These are phyloP conservation scores for Magnaporthiopsis rhizophila DNA, from an alignment of 2,329 filamentous ascomycete species.

Conservation along the genomic window DNA sequence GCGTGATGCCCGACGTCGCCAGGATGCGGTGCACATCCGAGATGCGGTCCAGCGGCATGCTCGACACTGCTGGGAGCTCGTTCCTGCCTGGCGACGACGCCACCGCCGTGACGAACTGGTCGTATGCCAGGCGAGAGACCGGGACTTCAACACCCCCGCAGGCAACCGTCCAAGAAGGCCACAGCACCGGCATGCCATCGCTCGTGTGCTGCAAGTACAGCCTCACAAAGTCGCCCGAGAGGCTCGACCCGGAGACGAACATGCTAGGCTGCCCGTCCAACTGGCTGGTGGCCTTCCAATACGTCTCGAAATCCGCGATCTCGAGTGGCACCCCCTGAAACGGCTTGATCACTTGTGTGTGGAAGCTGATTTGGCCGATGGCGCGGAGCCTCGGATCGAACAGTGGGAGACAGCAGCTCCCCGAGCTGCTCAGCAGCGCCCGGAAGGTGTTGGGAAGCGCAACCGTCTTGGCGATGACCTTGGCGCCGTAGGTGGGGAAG, in stretches of 20 bases:
- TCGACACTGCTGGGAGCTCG: neutral
- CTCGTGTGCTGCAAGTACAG: conserved; percentile 87
- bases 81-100: conserved; percentile 20
- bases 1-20: conserved; percentile 67
- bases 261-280: conserved; percentile 78
- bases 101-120: conserved; percentile 51
- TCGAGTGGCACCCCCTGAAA: conserved; percentile 88
- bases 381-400: conserved; percentile 87
- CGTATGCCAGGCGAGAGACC: conserved; percentile 67
- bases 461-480: conserved; percentile 93
- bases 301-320: conserved; percentile 96
- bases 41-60: conserved; percentile 33
- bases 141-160: conserved; percentile 69
- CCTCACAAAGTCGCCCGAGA: conserved; percentile 91
- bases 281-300: conserved; percentile 98
- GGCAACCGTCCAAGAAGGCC: conserved; percentile 73
- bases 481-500: conserved; percentile 93
- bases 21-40: conserved; percentile 64
- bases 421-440: conserved; percentile 64
- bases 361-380: conserved; percentile 90
- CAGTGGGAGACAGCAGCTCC: conserved; percentile 75
- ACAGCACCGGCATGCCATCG: conserved; percentile 80
- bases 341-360: conserved; percentile 92
- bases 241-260: conserved; percentile 86
- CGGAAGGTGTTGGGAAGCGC: conserved; percentile 83